phyloP scores from a whole-genome alignment of 306 rosid species.

The Trifolium fragiferum region DNA sequence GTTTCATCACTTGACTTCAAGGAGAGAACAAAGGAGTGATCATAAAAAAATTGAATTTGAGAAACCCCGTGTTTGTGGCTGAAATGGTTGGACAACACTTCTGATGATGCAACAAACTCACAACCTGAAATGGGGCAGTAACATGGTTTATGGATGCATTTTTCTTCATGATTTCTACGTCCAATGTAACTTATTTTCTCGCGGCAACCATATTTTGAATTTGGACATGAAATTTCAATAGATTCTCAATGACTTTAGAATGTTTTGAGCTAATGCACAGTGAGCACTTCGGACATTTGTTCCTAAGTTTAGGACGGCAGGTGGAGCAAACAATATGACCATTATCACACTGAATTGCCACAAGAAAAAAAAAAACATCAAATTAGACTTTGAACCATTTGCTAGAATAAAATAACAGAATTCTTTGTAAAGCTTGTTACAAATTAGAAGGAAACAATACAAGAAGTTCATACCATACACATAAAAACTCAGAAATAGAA shows the following conservation, averaged over 20 bases:
- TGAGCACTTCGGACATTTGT: conserved; percentile 62
- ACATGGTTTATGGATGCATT: not conserved
- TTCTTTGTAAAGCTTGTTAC: not conserved
- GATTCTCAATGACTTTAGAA: conserved; percentile 64
- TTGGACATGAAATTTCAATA: conserved; percentile 46
- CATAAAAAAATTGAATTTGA: not conserved
- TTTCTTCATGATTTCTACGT: not conserved
- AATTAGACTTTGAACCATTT: not conserved
- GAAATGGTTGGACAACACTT: not conserved
- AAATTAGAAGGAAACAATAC: not conserved
- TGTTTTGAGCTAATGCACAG: conserved; percentile 54
- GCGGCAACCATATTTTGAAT: not conserved
- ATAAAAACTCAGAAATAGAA: not conserved
- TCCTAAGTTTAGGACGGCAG: conserved; percentile 47
- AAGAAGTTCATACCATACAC: not conserved
- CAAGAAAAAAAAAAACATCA: not conserved
- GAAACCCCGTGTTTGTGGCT: not conserved
- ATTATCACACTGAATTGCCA: conserved; percentile 67
- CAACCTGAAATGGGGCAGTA: not conserved
- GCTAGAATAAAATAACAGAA: not conserved
- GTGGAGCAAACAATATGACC: conserved; percentile 68
- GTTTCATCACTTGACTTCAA: not conserved
- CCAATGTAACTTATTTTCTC: not conserved
- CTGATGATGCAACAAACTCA: not conserved
- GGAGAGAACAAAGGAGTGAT: not conserved